Conservation (phyloP, 352 stramenopile species). For the Phytopythium delawarense region DNA sequence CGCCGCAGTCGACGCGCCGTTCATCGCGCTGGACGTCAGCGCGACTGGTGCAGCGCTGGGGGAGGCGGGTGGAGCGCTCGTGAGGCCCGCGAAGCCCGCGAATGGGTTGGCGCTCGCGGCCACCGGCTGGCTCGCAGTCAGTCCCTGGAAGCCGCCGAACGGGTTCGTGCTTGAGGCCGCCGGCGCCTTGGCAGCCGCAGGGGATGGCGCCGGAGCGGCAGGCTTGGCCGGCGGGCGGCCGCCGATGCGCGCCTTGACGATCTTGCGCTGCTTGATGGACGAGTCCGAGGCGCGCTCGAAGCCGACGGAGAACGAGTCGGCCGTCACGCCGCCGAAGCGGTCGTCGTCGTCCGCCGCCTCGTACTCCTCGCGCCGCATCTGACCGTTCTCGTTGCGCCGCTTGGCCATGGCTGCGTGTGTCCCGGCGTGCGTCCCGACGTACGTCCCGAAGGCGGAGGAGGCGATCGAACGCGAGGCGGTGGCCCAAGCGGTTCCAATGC, state of each 20-base stretch:
- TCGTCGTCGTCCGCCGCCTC: constrained; percentile 48
- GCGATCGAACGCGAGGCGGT: neutral
- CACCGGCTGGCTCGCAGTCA: constrained; percentile 20
- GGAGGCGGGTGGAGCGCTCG: constrained; percentile 1
- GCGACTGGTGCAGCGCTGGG: constrained; percentile 4
- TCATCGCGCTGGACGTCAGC: constrained; percentile 3
- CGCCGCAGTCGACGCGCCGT: constrained; percentile 7
- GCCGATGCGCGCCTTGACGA: constrained; percentile 60
- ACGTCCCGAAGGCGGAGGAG: neutral
- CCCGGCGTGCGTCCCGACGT: too few relatives aligned
- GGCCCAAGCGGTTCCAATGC: too few relatives aligned
- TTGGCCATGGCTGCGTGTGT: constrained; percentile 50
- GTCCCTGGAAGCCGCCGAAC: constrained; percentile 59
- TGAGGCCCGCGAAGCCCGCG: constrained; percentile 58
- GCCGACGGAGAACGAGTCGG: constrained; percentile 49
- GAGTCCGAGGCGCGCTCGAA: constrained; percentile 72
- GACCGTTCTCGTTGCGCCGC: constrained; percentile 79
- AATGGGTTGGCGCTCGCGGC: constrained; percentile 47
- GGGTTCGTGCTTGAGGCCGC: constrained; percentile 9
- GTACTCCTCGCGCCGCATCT: constrained; percentile 86
- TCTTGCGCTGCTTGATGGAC: constrained; percentile 68
- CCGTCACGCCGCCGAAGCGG: constrained; percentile 22
- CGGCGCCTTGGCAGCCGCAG: constrained; percentile 21
- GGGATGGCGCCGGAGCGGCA: constrained; percentile 3
- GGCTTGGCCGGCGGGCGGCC: constrained; percentile 3